Evolutionary conservation across 257 asterid species (phyloP), one percentile per base, ranked within the genome.

Genomic region (Solanum sejunctum): DNA sequence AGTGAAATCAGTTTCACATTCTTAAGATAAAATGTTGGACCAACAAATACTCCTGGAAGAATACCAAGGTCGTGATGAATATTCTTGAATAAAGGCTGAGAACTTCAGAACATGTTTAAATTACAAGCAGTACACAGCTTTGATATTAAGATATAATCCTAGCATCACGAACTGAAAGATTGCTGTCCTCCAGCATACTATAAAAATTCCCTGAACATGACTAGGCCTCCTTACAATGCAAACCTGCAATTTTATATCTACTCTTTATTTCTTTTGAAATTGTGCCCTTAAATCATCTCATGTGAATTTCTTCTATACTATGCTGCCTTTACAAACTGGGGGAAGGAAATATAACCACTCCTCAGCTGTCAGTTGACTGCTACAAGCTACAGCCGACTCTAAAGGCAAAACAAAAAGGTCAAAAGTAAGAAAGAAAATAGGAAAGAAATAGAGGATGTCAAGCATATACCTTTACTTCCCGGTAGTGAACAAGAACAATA

Each of bases 401-500:
- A 61, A 4, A 70, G 82, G 66, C 70, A 8, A 12, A 51, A 54
- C 43, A n/a, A 81, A 18, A 36, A 54, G 13, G 36, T 64, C 23
- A 69, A 82, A 82, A 84, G 70, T 57, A 82, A 52, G 84, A 32
- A 85, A 49, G 71, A 83, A 20, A 70, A 56, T 80, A 67, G 81
- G 66, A 81, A 84, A 28, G 66, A 26, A 85, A n/a, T 60, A 85
- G 66, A 83, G 64, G n/a, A 86, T 69, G 80, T 84, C 17, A 61
- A 88, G 84, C 41, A 56, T 47, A 82, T 90, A 96, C 99, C 99
- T 95, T 92, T 73, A 95, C 97, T 90, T 93, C 98, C 89, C 95
- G 95, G 91, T 96, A 96, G 90, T 96, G 99, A 85, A 96, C 99
- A 79, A 96, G 95, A 87, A 95, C 99, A 84, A 96, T 96, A 92